phyloP scores from a whole-genome alignment of 352 stramenopile genomes.

The Aphanomyces cochlioides region DNA sequence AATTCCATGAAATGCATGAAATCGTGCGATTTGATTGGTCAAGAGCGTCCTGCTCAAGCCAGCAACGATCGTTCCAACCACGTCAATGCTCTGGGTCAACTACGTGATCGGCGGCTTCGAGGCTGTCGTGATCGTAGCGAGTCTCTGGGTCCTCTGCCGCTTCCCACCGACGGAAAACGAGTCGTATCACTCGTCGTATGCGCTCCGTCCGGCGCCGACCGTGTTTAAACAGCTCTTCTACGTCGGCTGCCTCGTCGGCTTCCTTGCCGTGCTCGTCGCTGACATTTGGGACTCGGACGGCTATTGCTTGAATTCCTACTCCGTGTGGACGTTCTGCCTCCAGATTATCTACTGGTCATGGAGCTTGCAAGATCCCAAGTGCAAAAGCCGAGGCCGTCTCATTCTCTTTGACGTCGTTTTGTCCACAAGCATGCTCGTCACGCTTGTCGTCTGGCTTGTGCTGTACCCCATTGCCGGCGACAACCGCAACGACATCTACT shows the following conservation, averaged over 20 bases:
- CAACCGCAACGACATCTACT: constrained; percentile 45
- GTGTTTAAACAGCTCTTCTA: constrained; percentile 23
- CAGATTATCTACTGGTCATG: constrained; percentile 36
- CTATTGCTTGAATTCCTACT: constrained; percentile 68
- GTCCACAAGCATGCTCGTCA: constrained; percentile 60
- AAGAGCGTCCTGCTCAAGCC: neutral
- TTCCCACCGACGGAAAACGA: constrained; percentile 2
- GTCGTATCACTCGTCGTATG: constrained; percentile 10
- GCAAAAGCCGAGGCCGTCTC: constrained; percentile 17
- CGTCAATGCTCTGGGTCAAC: neutral
- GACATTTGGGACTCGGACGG: constrained; percentile 51
- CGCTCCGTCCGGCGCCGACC: neutral
- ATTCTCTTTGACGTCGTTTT: constrained; percentile 69
- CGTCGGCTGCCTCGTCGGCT: constrained; percentile 41
- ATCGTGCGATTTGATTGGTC: neutral
- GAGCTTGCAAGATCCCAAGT: constrained; percentile 14
- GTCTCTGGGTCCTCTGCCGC: constrained; percentile 9
- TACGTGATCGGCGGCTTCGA: constrained; percentile 7
- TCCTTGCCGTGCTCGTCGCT: constrained; percentile 51
- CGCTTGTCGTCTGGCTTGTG: constrained; percentile 68
- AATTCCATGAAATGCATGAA: neutral
- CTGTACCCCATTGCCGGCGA: constrained; percentile 64
- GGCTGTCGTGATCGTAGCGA: neutral
- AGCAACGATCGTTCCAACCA: neutral
- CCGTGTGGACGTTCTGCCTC: constrained; percentile 76